Conservation (phyloP, 768 basidiomycete species). For the Boletus vermiculosoides region DNA sequence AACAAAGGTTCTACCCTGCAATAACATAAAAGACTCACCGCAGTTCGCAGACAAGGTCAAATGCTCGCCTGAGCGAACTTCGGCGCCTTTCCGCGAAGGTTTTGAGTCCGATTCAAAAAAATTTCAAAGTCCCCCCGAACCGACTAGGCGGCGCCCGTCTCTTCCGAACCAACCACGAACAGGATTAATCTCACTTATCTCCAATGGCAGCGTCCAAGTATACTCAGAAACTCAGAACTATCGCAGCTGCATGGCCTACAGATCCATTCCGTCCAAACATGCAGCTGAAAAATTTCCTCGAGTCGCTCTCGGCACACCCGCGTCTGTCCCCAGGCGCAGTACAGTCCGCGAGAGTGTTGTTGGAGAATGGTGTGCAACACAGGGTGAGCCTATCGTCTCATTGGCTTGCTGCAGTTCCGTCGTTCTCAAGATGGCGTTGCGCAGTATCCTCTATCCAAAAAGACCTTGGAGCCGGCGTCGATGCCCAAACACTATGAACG, state of each 20-base stretch:
- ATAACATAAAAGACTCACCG: neutral
- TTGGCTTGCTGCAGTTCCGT: neutral
- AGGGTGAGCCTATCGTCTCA: constrained; percentile 41
- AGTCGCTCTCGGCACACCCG: constrained; percentile 66
- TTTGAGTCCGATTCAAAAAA: constrained; percentile 18
- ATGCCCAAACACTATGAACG: constrained; percentile 72
- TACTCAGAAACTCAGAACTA: constrained; percentile 47
- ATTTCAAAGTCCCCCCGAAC: constrained; percentile 10
- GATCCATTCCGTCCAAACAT: constrained; percentile 79
- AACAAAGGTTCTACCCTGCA: neutral
- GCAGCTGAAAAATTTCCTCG: constrained; percentile 65
- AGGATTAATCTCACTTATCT: too few species aligned
- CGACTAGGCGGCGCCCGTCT: neutral
- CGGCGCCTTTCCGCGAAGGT: constrained; percentile 19
- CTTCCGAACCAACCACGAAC: neutral
- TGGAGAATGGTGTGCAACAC: constrained; percentile 54
- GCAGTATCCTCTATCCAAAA: constrained; percentile 67
- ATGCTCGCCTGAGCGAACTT: neutral
- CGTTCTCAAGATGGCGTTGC: constrained; percentile 9
- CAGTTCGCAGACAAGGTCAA: neutral
- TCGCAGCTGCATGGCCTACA: constrained; percentile 62
- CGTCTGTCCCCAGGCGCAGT: constrained; percentile 62
- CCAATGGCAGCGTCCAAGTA: constrained; percentile 37
- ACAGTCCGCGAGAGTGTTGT: constrained; percentile 53
- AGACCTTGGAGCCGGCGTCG: constrained; percentile 65